Conservation (phyloP, 345 rosid species). For the Syzygium aqueum region DNA sequence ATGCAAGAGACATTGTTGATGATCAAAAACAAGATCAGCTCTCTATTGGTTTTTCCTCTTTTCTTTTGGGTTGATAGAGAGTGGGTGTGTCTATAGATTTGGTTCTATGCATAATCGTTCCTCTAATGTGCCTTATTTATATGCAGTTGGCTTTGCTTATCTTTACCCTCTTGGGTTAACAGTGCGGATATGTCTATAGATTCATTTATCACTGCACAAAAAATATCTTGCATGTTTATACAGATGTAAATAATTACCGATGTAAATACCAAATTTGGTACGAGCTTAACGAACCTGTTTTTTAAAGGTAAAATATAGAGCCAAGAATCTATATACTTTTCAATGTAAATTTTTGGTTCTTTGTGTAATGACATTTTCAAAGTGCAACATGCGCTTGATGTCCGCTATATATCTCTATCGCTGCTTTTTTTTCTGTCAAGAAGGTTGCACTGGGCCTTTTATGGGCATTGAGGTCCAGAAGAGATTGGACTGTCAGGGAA, state of each 20-base stretch:
- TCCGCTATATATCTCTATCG: not conserved
- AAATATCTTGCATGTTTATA: not conserved
- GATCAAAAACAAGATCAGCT: not conserved
- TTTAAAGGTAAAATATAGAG: not conserved
- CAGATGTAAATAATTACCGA: too few relatives aligned
- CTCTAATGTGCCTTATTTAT: not conserved
- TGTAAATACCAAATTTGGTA: not conserved
- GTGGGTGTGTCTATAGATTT: not conserved
- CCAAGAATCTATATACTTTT: too few relatives aligned
- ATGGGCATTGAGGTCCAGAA: not conserved
- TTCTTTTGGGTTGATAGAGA: not conserved
- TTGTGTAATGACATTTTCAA: not conserved
- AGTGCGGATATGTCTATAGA: not conserved
- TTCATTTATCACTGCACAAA: not conserved
- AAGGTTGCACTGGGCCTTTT: not conserved
- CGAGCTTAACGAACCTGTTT: not conserved
- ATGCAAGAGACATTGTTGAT: not conserved
- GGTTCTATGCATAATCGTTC: not conserved
- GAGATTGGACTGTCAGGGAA: not conserved
- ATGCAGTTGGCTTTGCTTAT: not conserved
- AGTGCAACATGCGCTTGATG: not conserved
- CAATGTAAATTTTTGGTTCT: not conserved
- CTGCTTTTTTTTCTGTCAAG: not conserved
- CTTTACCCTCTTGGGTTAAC: not conserved
- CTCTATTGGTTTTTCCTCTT: not conserved